A percentile compares a stretch with the other conserved stretches of the same genome.
These are phyloP conservation scores for Nelumbo lutea DNA, from an alignment of 164 flowering plant genomes.

Conservation along the genomic window DNA sequence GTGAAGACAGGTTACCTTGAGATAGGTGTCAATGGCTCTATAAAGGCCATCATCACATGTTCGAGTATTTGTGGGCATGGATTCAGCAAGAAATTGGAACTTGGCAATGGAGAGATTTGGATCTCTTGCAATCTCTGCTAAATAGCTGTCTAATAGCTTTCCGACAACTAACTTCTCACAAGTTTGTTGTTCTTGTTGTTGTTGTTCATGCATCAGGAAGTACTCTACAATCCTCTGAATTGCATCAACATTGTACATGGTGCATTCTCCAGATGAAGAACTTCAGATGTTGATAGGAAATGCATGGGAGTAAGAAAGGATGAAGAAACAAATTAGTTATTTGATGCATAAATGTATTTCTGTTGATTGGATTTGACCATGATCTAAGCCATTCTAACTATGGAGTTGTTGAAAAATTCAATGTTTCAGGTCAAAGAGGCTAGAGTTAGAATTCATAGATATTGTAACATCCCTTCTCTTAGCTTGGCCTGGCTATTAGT, in stretches of 20 bases:
- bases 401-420: too few relatives aligned
- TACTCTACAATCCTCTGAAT: conserved; percentile 73
- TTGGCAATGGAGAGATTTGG: conserved; percentile 56
- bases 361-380: too few relatives aligned
- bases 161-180: conserved; percentile 37
- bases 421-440: too few relatives aligned
- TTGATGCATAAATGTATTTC: too few relatives aligned
- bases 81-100: conserved; percentile 65
- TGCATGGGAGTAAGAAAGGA: too few relatives aligned
- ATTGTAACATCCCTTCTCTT: too few relatives aligned
- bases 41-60: conserved; percentile 80
- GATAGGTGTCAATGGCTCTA: conserved; percentile 80
- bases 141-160: conserved; percentile 65
- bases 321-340: too few relatives aligned
- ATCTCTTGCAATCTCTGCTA: conserved; percentile 78
- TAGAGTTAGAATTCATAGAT: too few relatives aligned
- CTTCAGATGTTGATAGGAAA: conserved; percentile 12
- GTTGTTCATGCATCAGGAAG: conserved; percentile 65
- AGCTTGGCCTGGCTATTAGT: too few relatives aligned
- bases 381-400: too few relatives aligned
- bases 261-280: conserved; percentile 30
- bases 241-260: conserved; percentile 55
- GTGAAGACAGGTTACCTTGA: conserved; percentile 47
- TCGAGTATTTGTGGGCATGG: conserved; percentile 55
- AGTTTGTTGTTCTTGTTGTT: conserved; percentile 33